Percentiles rank a stretch among this genome's conserved stretches.
phyloP scores from a whole-genome alignment of 2,329 filamentous ascomycete genomes.

The Daldinia eschscholtzii region DNA sequence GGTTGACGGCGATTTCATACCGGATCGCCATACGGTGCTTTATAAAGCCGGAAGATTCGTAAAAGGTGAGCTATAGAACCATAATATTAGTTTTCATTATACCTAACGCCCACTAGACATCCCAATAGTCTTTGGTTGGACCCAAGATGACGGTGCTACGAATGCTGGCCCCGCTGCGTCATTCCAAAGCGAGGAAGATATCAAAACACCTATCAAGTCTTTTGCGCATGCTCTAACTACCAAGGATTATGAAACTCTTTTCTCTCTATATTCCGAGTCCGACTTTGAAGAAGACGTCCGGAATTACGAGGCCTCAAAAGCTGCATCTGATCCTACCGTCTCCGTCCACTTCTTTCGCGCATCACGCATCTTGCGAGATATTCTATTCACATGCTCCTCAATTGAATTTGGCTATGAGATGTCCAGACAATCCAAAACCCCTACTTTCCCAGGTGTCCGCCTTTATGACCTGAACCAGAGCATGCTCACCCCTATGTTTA shows the following conservation, averaged over 20 bases:
- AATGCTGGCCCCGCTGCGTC: neutral
- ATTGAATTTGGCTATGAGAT: constrained; percentile 43
- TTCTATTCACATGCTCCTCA: constrained; percentile 44
- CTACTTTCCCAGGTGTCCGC: constrained; percentile 38
- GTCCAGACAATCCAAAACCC: constrained; percentile 32
- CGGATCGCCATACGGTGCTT: neutral
- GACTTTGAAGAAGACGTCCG: neutral
- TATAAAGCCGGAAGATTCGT: neutral
- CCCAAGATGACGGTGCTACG: neutral
- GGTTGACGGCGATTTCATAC: neutral
- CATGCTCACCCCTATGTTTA: constrained; percentile 47
- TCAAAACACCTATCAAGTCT: neutral
- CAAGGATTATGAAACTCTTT: neutral
- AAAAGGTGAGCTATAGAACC: neutral
- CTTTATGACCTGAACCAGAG: constrained; percentile 51
- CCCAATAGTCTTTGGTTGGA: neutral
- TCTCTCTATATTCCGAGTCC: neutral
- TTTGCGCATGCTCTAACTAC: neutral
- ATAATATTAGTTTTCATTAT: too few relatives aligned
- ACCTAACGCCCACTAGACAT: neutral
- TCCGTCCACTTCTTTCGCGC: constrained; percentile 43
- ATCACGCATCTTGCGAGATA: constrained; percentile 40
- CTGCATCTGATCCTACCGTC: neutral
- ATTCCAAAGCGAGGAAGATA: neutral
- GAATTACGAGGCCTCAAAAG: neutral